A percentile compares a stretch with the other conserved stretches of the same genome.
These are phyloP conservation scores for Astragalus membranaceus DNA, from an alignment of 306 rosid species.

Conservation along the genomic window DNA sequence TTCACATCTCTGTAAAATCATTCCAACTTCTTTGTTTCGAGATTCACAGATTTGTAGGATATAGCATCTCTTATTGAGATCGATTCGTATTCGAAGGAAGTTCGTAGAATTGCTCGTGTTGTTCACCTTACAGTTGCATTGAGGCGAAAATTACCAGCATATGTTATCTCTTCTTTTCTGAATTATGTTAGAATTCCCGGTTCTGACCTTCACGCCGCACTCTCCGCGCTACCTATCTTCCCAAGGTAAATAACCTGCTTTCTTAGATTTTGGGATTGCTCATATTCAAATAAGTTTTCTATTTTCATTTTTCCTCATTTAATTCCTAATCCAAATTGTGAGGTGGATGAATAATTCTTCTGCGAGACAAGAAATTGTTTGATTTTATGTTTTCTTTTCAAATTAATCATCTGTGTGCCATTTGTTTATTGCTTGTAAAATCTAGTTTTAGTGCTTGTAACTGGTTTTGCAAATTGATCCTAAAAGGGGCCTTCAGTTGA, in stretches of 20 bases:
- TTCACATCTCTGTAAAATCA: background rate
- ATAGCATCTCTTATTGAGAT: slow-evolving; percentile 78
- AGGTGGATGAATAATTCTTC: background rate
- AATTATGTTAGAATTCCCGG: slow-evolving; percentile 49
- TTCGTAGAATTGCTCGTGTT: slow-evolving; percentile 81
- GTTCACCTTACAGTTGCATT: slow-evolving; percentile 73
- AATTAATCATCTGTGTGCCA: no score
- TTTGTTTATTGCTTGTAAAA: no score
- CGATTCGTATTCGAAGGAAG: slow-evolving; percentile 77
- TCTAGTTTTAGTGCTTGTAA: no score
- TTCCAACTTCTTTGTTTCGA: no score
- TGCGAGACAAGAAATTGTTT: no score
- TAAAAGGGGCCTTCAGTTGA: no score
- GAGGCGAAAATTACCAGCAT: slow-evolving; percentile 66
- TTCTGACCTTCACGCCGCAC: slow-evolving; percentile 52
- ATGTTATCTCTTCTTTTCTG: slow-evolving; percentile 59
- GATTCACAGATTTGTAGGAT: slow-evolving; percentile 81
- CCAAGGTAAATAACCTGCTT: slow-evolving; percentile 45
- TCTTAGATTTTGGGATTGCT: background rate
- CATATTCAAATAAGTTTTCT: background rate
- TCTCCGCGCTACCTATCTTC: slow-evolving; percentile 64
- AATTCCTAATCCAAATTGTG: background rate
- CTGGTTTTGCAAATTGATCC: no score
- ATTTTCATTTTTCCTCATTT: background rate
- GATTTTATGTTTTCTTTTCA: no score